phyloP scores from a whole-genome alignment of 306 rosid species.

The Acacia acuminata region DNA sequence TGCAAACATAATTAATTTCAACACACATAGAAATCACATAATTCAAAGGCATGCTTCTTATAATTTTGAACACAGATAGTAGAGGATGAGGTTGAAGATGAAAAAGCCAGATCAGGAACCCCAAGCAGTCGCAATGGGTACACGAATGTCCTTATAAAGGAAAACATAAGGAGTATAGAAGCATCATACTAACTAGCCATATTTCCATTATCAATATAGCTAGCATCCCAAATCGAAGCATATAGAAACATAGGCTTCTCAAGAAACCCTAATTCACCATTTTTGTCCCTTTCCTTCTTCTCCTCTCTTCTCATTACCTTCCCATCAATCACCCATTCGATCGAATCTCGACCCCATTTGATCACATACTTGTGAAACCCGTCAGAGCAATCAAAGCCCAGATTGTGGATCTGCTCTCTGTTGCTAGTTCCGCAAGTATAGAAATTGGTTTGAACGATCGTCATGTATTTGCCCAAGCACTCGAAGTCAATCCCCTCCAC shows the following conservation, averaged over 20 bases:
- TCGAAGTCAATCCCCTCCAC: constrained; percentile 54
- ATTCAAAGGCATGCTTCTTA: background rate
- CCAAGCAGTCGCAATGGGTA: constrained; percentile 38
- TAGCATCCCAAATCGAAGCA: constrained; percentile 70
- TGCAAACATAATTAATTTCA: background rate
- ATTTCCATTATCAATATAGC: constrained; percentile 48
- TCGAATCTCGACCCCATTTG: constrained; percentile 42
- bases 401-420: constrained; percentile 42
- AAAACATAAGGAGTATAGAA: constrained; percentile 29
- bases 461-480: constrained; percentile 53
- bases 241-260: constrained; percentile 59
- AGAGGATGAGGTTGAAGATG: background rate
- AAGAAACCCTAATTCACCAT: constrained; percentile 37
- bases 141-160: constrained; percentile 55
- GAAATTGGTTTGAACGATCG: constrained; percentile 49
- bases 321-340: constrained; percentile 68
- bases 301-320: constrained; percentile 46
- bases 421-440: constrained; percentile 44
- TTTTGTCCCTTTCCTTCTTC: constrained; percentile 35
- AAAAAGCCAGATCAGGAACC: constrained; percentile 12
- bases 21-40: background rate
- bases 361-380: constrained; percentile 58
- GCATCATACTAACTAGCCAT: constrained; percentile 60
- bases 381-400: constrained; percentile 55
- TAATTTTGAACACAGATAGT: background rate